These are phyloP conservation scores for Ceriops zippeliana DNA, from an alignment of 345 rosid species.

Conservation along the genomic window DNA sequence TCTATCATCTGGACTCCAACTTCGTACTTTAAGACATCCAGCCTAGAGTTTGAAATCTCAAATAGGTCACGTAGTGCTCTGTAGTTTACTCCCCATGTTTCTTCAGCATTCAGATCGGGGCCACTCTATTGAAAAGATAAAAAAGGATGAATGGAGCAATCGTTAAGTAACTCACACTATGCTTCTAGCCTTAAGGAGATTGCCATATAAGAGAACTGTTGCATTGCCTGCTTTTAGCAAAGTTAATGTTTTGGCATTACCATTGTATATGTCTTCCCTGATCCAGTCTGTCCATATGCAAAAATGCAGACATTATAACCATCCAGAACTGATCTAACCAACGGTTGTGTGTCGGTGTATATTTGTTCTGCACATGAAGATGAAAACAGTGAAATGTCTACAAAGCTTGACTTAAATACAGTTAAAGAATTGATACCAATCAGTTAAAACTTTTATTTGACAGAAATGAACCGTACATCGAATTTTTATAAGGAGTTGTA, in stretches of 20 bases:
- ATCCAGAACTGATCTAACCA: conserved; percentile 84
- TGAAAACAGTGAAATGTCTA: neutral
- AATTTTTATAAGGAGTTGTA: conserved; percentile 8
- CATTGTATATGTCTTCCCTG: conserved; percentile 98
- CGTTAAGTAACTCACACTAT: no score
- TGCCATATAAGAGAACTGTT: conserved; percentile 4
- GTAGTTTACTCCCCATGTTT: conserved; percentile 95
- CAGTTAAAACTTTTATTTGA: no score
- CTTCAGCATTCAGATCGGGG: conserved; percentile 68
- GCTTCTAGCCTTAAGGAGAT: neutral
- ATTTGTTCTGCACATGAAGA: conserved; percentile 60
- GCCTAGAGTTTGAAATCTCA: conserved; percentile 68
- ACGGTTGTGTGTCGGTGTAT: conserved; percentile 70
- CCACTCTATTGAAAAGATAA: conserved; percentile 57
- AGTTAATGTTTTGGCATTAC: conserved; percentile 27
- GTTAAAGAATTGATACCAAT: no score
- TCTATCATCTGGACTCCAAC: conserved; percentile 99
- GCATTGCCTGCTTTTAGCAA: neutral
- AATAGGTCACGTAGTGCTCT: conserved; percentile 87
- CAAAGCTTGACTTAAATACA: no score
- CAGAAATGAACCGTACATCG: neutral
- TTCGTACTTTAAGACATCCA: conserved; percentile 60
- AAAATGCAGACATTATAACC: conserved; percentile 95
- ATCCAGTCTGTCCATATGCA: conserved; percentile 99
- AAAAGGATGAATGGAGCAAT: neutral